These are phyloP conservation scores for Colletotrichum nymphaeae DNA, from an alignment of 2,329 filamentous ascomycete species.

Conservation along the genomic window DNA sequence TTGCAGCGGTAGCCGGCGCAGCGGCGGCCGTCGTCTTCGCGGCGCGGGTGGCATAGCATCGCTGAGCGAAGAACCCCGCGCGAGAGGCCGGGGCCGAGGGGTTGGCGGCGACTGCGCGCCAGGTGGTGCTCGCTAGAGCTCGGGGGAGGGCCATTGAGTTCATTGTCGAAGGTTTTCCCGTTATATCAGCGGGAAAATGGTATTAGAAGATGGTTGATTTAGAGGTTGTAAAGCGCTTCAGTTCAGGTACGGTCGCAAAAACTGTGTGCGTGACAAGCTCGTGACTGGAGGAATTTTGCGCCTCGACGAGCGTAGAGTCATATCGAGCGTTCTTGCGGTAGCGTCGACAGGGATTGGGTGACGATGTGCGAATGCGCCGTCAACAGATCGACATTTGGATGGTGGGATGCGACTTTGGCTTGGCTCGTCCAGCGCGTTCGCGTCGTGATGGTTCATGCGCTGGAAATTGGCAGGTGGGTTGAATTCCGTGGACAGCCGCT, in stretches of 20 bases:
- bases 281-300: not conserved
- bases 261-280: not conserved
- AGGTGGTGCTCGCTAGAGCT: slow-evolving; percentile 15
- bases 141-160: slow-evolving; percentile 20
- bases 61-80: slow-evolving; percentile 13
- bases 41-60: slow-evolving; percentile 32
- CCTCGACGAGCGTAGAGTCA: slow-evolving; percentile 2
- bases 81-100: not conserved
- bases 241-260: not conserved
- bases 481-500: not conserved
- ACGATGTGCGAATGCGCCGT: slow-evolving; percentile 1
- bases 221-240: not conserved
- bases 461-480: slow-evolving; percentile 28
- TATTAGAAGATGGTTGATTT: not conserved
- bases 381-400: slow-evolving; percentile 14
- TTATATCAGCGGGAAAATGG: no score
- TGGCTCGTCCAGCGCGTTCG: slow-evolving; percentile 19
- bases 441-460: slow-evolving; percentile 33
- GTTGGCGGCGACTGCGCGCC: slow-evolving; percentile 1
- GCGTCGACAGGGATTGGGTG: slow-evolving; percentile 14
- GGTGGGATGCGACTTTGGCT: slow-evolving; percentile 10
- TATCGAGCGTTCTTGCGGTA: slow-evolving; percentile 1
- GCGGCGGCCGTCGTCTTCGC: slow-evolving; percentile 8
- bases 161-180: not conserved
- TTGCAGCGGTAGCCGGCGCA: not conserved